A percentile compares a stretch with the other conserved stretches of the same genome.
Evolutionary conservation across 257 asterid species (phyloP).

Genomic region (Parsonsia alboflavescens): DNA sequence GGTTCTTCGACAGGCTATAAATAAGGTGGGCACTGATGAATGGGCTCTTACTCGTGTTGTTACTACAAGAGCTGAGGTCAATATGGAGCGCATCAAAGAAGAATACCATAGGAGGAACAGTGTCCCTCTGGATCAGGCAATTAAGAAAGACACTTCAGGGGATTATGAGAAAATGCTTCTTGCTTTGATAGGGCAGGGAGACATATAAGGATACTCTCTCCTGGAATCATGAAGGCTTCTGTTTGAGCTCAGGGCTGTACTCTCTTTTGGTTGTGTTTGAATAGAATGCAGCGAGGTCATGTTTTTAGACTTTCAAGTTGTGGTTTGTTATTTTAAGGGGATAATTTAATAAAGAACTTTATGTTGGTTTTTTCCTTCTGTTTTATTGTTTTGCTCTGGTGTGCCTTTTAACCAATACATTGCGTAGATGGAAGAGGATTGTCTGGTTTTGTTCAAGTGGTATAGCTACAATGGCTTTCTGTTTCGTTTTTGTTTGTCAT

Average conservation of each 20-base stretch:
- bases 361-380: not conserved
- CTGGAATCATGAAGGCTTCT: not conserved
- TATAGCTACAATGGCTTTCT: no score
- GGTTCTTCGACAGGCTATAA: constrained; percentile 60
- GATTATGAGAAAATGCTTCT: constrained; percentile 66
- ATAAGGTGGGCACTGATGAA: constrained; percentile 67
- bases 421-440: no score
- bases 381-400: not conserved
- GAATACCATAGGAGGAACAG: constrained; percentile 68
- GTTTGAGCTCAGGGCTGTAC: not conserved
- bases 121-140: constrained; percentile 53
- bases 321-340: not conserved
- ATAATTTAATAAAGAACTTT: not conserved
- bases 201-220: constrained; percentile 18
- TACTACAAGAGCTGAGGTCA: constrained; percentile 75
- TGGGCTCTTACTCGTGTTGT: constrained; percentile 74
- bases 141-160: constrained; percentile 70
- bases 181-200: constrained; percentile 56
- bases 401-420: no score
- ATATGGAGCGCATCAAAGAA: constrained; percentile 60
- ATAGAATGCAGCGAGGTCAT: not conserved
- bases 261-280: not conserved
- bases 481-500: no score
- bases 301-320: not conserved
- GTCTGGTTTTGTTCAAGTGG: no score